Percentiles rank a stretch among this genome's conserved stretches.
phyloP scores from a whole-genome alignment of 2,329 filamentous ascomycete species.

The Aspergillus costaricaensis region DNA sequence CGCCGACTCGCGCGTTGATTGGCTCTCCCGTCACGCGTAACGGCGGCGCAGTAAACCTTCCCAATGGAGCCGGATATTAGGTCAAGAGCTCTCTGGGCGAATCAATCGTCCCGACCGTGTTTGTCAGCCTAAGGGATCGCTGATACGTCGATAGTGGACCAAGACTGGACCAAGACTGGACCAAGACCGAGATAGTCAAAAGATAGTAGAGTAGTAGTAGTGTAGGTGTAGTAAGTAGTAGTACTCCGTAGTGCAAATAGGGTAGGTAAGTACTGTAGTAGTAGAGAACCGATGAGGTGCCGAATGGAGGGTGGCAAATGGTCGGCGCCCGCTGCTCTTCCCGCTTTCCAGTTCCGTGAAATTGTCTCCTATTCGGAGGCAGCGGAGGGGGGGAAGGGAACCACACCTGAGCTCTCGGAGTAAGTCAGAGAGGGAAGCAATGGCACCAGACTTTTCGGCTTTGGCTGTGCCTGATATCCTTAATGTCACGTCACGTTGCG shows the following conservation, averaged over 20 bases:
- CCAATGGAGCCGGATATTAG: constrained; percentile 8
- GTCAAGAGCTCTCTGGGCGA: constrained; percentile 2
- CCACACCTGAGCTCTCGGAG: constrained; percentile 5
- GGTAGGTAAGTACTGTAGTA: neutral
- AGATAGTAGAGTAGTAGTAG: neutral
- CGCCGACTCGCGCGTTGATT: constrained; percentile 10
- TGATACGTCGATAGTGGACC: constrained; percentile 16
- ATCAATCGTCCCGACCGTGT: constrained; percentile 13
- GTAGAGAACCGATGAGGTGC: neutral
- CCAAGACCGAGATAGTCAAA: neutral
- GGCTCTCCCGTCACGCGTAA: constrained; percentile 13
- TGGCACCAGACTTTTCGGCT: neutral
- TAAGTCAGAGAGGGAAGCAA: neutral
- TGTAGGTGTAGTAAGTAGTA: neutral
- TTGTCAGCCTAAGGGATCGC: constrained; percentile 14
- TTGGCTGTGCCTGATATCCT: constrained; percentile 11
- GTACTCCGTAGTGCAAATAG: no score
- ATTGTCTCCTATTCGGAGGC: neutral
- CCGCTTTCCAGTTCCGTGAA: neutral
- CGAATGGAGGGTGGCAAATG: constrained; percentile 3
- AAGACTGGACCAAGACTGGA: neutral
- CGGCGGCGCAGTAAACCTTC: constrained; percentile 14
- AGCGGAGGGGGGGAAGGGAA: neutral
- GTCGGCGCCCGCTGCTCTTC: neutral
- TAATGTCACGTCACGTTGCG: constrained; percentile 15